These are phyloP conservation scores for Phytopythium delawarense DNA, from an alignment of 352 stramenopile genomes.

Conservation along the genomic window DNA sequence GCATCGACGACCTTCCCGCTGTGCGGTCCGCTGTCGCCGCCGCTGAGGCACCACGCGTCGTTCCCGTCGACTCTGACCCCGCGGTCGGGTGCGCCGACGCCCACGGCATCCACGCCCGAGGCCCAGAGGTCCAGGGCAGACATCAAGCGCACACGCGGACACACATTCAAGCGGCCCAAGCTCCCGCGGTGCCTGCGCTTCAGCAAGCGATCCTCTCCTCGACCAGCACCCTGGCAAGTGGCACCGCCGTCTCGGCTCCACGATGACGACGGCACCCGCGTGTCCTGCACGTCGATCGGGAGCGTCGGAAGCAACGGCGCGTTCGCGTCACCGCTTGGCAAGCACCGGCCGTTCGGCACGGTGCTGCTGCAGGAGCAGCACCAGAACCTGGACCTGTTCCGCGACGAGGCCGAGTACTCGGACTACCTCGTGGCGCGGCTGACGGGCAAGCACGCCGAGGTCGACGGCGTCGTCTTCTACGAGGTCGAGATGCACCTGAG, in stretches of 20 bases:
- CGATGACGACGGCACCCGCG: background rate
- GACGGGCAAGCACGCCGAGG: conserved; percentile 41
- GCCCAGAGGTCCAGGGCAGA: background rate
- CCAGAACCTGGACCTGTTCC: conserved; percentile 49
- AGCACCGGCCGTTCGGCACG: conserved; percentile 18
- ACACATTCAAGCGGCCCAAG: background rate
- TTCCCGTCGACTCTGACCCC: background rate
- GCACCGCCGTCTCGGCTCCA: too few relatives aligned
- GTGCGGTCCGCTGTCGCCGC: conserved; percentile 3
- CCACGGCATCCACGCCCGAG: background rate
- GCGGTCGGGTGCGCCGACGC: background rate
- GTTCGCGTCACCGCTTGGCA: background rate
- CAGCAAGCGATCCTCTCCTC: background rate
- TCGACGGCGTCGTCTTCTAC: conserved; percentile 63
- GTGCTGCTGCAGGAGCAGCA: conserved; percentile 29
- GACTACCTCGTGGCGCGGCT: conserved; percentile 57
- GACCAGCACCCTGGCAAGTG: background rate
- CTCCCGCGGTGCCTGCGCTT: conserved; percentile 6
- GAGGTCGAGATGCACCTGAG: conserved; percentile 63
- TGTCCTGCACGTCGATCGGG: background rate
- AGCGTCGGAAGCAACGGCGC: background rate
- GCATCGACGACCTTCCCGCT: background rate
- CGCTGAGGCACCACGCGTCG: background rate
- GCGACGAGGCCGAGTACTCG: conserved; percentile 77
- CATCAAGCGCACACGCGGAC: background rate